These are phyloP conservation scores for Eremothecium cymbalariae DNA, from an alignment of 1,139 yeast genomes.

Conservation along the genomic window DNA sequence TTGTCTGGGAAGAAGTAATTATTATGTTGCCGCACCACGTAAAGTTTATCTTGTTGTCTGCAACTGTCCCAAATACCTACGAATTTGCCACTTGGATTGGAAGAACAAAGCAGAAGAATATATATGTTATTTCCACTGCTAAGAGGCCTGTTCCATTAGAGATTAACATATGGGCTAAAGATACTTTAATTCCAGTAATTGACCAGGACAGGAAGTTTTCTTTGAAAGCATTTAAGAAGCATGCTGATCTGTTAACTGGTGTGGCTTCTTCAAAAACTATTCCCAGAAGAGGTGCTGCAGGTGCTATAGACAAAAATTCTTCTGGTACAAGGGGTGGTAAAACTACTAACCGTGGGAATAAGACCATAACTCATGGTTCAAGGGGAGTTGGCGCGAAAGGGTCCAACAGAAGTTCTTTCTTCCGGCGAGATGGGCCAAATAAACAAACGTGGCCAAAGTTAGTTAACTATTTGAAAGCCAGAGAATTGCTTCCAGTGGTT, in stretches of 20 bases:
- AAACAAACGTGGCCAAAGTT: slow-evolving; percentile 72
- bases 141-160: slow-evolving; percentile 94
- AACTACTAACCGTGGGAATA: slow-evolving; percentile 20
- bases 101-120: slow-evolving; percentile 89
- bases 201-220: slow-evolving; percentile 64
- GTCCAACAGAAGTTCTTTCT: slow-evolving; percentile 33
- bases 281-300: slow-evolving; percentile 15
- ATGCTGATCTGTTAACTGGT: slow-evolving; percentile 44
- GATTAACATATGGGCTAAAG: slow-evolving; percentile 74
- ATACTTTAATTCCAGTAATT: slow-evolving; percentile 60
- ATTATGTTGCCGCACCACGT: slow-evolving; percentile 93
- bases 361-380: slow-evolving; percentile 29
- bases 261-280: slow-evolving; percentile 33
- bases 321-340: slow-evolving; percentile 32
- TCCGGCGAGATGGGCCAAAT: slow-evolving; percentile 59
- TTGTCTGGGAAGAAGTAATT: slow-evolving; percentile 98
- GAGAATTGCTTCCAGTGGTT: slow-evolving; percentile 78
- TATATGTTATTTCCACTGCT: slow-evolving; percentile 90
- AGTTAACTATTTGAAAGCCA: slow-evolving; percentile 61
- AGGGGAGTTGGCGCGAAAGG: slow-evolving; percentile 36
- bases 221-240: slow-evolving; percentile 56
- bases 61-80: slow-evolving; percentile 97
- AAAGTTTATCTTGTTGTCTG: slow-evolving; percentile 77
- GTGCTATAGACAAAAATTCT: too few species aligned
- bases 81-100: slow-evolving; percentile 99